A percentile compares a stretch with the other conserved stretches of the same genome.
phyloP scores from a whole-genome alignment of 1,139 yeast species.

The Lodderomyces jiufengensis region DNA sequence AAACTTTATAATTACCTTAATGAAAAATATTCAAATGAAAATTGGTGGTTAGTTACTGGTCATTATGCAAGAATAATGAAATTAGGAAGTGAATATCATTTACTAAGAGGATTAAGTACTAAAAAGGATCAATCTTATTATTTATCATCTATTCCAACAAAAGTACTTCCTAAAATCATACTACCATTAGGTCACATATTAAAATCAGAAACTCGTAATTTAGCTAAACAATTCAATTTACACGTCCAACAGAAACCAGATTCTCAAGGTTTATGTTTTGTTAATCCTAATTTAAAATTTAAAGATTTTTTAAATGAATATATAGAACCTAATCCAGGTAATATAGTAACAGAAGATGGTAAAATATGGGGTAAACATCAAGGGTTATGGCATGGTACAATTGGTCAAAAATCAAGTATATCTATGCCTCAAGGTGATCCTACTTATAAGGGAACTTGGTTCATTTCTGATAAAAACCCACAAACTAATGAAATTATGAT shows the following conservation, averaged over 20 bases:
- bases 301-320: conserved; percentile 74
- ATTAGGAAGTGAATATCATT: conserved; percentile 32
- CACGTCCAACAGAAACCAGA: conserved; percentile 75
- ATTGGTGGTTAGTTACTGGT: conserved; percentile 92
- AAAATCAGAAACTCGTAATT: conserved; percentile 68
- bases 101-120: conserved; percentile 57
- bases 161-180: conserved; percentile 47
- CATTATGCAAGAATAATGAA: conserved; percentile 73
- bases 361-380: conserved; percentile 73
- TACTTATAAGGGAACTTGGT: conserved; percentile 75
- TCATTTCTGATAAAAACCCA: conserved; percentile 65
- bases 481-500: conserved; percentile 71
- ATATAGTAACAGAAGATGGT: conserved; percentile 72
- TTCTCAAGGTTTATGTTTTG: conserved; percentile 94
- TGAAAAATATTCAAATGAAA: conserved; percentile 20
- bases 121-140: conserved; percentile 91
- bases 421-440: conserved; percentile 89
- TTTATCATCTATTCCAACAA: conserved; percentile 59
- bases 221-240: conserved; percentile 54
- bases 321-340: conserved; percentile 68
- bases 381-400: conserved; percentile 92
- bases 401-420: conserved; percentile 80
- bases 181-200: conserved; percentile 78
- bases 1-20: conserved; percentile 56
- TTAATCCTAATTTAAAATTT: conserved; percentile 63